Conservation (phyloP, 805 yeast species). For the Saturnispora quitensis region DNA sequence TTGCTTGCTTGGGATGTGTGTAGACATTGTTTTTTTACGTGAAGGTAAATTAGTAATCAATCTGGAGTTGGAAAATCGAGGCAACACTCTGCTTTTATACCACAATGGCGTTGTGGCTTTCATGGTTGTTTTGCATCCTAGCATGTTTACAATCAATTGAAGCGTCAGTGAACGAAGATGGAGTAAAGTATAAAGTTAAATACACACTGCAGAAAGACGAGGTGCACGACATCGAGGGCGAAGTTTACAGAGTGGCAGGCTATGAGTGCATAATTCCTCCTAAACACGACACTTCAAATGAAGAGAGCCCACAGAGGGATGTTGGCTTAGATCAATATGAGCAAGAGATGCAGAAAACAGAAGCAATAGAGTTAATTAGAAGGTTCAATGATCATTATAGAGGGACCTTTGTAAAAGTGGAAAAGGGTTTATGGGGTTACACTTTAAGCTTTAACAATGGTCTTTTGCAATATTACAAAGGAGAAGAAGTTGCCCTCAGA, state of each 20-base stretch:
- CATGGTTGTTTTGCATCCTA: neutral
- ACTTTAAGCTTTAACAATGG: conserved; percentile 2
- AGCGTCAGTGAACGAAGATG: neutral
- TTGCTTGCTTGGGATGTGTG: conserved; percentile 42
- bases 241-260: neutral
- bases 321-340: neutral
- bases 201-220: neutral
- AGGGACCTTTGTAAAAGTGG: neutral
- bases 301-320: neutral
- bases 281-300: neutral
- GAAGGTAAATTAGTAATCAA: neutral
- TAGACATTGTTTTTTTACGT: conserved; percentile 2
- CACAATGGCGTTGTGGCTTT: neutral
- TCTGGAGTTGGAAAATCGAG: neutral
- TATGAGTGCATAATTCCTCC: neutral
- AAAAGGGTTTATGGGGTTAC: conserved; percentile 17
- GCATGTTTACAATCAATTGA: neutral
- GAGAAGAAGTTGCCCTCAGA: neutral
- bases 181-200: neutral
- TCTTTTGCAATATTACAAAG: conserved; percentile 12
- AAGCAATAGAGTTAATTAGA: conserved; percentile 16
- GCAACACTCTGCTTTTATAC: neutral
- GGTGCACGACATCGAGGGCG: conserved; percentile 1
- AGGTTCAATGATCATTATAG: conserved; percentile 6
- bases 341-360: conserved; percentile 12